These are phyloP conservation scores for Leccinum subtestaceum DNA, from an alignment of 768 basidiomycete species.

Conservation along the genomic window DNA sequence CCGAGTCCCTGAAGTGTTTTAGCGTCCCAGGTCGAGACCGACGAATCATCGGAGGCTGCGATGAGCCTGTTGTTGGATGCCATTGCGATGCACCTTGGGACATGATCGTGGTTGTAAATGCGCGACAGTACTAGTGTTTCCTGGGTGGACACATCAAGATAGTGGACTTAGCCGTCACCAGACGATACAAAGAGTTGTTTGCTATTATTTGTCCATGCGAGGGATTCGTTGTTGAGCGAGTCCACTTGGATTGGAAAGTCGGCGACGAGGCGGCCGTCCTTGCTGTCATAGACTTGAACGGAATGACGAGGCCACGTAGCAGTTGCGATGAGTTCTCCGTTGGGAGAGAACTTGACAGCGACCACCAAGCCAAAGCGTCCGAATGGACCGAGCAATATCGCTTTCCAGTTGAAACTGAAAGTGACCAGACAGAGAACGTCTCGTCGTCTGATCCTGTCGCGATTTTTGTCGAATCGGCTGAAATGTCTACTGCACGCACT, in stretches of 20 bases:
- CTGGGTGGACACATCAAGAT: background rate
- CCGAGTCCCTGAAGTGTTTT: background rate
- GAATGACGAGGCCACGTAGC: background rate
- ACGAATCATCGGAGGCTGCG: background rate
- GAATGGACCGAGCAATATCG: background rate
- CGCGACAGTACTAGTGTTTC: background rate
- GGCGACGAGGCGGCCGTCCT: background rate
- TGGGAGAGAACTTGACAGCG: background rate
- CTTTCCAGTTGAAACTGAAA: background rate
- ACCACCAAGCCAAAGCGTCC: background rate
- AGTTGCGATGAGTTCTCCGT: background rate
- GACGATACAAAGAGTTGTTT: background rate
- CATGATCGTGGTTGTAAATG: background rate
- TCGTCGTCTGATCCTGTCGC: background rate
- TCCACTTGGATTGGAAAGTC: background rate
- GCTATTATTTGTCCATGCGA: background rate
- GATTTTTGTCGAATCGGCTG: background rate
- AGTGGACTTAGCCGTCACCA: background rate
- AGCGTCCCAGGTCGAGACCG: background rate
- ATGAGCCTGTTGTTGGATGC: background rate
- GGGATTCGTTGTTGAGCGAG: background rate
- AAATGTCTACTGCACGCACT: too few relatives aligned
- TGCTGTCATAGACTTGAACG: background rate
- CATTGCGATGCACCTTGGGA: background rate
- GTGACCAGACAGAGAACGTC: background rate